Conservation (phyloP, 2,329 filamentous ascomycete genomes). For the Gnomoniopsis sp. region DNA sequence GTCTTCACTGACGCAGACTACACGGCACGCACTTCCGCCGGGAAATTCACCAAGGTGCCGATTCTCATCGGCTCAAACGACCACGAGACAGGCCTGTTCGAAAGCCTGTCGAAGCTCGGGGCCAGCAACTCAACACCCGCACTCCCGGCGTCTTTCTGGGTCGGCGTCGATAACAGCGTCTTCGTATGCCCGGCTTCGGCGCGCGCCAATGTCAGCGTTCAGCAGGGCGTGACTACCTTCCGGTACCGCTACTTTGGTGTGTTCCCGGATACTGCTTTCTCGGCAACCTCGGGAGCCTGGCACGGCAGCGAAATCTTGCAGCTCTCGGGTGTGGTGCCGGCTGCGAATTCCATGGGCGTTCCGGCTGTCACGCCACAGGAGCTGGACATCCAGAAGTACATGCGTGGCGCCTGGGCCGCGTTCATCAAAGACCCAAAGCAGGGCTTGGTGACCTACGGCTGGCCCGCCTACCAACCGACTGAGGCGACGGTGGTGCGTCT, state of each 20-base stretch:
- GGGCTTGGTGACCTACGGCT: background rate
- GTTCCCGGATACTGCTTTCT: background rate
- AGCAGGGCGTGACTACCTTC: constrained; percentile 1
- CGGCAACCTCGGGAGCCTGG: background rate
- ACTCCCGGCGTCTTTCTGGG: no score
- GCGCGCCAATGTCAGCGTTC: background rate
- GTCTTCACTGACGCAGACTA: background rate
- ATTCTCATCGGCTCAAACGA: background rate
- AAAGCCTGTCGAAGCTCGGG: background rate
- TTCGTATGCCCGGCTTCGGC: background rate
- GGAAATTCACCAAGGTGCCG: background rate
- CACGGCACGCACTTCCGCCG: no score
- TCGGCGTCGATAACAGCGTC: background rate
- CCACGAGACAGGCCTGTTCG: background rate
- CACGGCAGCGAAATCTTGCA: background rate
- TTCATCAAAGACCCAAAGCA: constrained; percentile 7
- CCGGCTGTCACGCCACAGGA: background rate
- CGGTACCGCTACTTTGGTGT: constrained; percentile 3
- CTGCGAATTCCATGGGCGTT: background rate
- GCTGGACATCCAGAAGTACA: background rate
- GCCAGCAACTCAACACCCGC: background rate
- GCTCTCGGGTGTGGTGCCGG: background rate
- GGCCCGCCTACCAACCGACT: background rate
- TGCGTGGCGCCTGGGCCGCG: constrained; percentile 7
- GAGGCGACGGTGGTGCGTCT: no score